These are phyloP conservation scores for Podochytrium sp. DNA, from an alignment of 192 early-diverging fungal genomes.

Conservation along the genomic window DNA sequence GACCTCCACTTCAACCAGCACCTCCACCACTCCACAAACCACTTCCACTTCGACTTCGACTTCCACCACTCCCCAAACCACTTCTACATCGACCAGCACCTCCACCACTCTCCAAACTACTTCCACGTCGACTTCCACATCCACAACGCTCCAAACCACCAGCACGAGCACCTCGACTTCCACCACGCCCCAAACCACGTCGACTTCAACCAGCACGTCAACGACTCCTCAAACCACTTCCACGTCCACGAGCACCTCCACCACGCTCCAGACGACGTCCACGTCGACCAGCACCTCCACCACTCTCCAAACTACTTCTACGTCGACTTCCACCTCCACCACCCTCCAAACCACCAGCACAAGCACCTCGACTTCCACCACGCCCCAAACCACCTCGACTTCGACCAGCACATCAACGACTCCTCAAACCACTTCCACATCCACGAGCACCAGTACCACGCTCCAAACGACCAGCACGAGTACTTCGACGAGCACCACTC, in stretches of 20 bases:
- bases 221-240: neutral
- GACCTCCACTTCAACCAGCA: neutral
- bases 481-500: neutral
- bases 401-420: neutral
- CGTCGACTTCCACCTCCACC: neutral
- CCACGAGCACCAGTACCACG: neutral
- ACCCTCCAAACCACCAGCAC: neutral
- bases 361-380: neutral
- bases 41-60: constrained; percentile 9
- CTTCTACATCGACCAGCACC: neutral
- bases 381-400: neutral
- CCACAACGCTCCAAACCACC: constrained; percentile 26
- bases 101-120: constrained; percentile 11
- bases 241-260: neutral
- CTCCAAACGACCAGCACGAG: neutral
- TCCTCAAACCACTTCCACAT: neutral
- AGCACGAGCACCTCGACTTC: neutral
- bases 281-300: neutral
- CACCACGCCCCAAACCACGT: neutral
- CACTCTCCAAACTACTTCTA: neutral
- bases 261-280: neutral
- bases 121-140: neutral
- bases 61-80: constrained; percentile 42
- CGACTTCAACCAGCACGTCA: neutral
- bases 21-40: constrained; percentile 11